Evolutionary conservation across 2,329 filamentous ascomycete species (phyloP), one percentile per base, ranked within the genome.

Genomic region (Talaromyces sp.): DNA sequence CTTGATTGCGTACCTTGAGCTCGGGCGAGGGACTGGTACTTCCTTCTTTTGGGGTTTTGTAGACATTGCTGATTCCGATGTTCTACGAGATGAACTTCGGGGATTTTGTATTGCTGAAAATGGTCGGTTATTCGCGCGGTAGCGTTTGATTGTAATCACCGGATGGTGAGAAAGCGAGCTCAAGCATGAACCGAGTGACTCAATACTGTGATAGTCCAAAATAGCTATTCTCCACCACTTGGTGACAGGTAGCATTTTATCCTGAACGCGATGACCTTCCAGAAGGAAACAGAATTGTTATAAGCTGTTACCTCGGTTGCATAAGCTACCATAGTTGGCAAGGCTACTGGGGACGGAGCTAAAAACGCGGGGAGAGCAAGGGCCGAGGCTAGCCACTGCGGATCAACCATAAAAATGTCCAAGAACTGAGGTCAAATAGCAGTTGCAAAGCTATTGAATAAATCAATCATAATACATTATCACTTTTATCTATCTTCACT

Each of bases 21-120:
- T 91, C 1, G 89, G 88, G 58, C 84, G 79, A 2, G 88, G 85
- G 21, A 81, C 65, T 1, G 79, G 69, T 5, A 77, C 75, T 23
- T 79, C 79, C 55, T 76, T 78, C 46, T 69, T 71, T 60, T 63
- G 18, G 3, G 75, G 72, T 6, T 54, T 70, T 60, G 57, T 60
- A n/a, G 62, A 18, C 62, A 59, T 60, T 54, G 39, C 39, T 23
- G 18, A 21, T 23, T 44, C 39, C 16, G 23, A 50, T 40, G 28
- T 12, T 21, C 18, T 40, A 23, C 5, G 9, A 9, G 37, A 21
- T 33, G 44, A 46, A 21, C 7, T 28, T n/a, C 28, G 42, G 9
- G 23, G n/a, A 25, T 12, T 35, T 54, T 23, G 31, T 42, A 25
- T 54, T 2, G 59, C 18, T 5, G 50, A 61, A 31, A 54, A 54